phyloP scores from a whole-genome alignment of 345 rosid genomes.

The Isatis tinctoria region DNA sequence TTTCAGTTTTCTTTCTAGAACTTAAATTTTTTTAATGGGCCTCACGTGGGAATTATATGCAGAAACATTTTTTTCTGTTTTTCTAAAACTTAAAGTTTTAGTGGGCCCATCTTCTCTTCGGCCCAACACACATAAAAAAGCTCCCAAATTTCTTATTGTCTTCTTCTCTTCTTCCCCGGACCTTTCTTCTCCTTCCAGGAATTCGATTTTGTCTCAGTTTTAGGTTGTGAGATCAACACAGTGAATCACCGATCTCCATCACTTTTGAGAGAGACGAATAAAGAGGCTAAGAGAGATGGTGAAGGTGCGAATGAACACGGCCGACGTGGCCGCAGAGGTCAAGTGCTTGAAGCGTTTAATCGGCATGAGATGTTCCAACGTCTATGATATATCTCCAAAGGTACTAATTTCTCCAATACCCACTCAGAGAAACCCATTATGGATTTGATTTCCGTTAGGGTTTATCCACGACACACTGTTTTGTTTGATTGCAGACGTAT shows the following conservation, averaged over 20 bases:
- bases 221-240: neutral
- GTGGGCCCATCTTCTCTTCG: neutral
- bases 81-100: no score
- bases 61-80: no score
- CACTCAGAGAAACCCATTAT: neutral
- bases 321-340: slow-evolving; percentile 98
- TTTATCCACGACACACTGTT: neutral
- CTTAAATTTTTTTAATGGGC: no score
- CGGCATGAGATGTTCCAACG: slow-evolving; percentile 97
- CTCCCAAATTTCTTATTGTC: neutral
- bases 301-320: slow-evolving; percentile 99
- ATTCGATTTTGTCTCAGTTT: neutral
- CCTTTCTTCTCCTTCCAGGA: neutral
- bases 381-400: slow-evolving; percentile 98
- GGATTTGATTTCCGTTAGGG: neutral
- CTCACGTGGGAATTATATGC: no score
- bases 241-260: neutral
- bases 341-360: slow-evolving; percentile 80
- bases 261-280: neutral
- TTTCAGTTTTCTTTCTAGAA: no score
- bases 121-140: neutral
- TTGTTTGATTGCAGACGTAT: slow-evolving; percentile 54
- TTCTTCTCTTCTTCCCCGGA: neutral
- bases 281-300: slow-evolving; percentile 43
- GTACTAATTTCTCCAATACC: slow-evolving; percentile 23